These are phyloP conservation scores for Linnemannia hyalina DNA, from an alignment of 192 early-diverging fungal genomes.

Conservation along the genomic window DNA sequence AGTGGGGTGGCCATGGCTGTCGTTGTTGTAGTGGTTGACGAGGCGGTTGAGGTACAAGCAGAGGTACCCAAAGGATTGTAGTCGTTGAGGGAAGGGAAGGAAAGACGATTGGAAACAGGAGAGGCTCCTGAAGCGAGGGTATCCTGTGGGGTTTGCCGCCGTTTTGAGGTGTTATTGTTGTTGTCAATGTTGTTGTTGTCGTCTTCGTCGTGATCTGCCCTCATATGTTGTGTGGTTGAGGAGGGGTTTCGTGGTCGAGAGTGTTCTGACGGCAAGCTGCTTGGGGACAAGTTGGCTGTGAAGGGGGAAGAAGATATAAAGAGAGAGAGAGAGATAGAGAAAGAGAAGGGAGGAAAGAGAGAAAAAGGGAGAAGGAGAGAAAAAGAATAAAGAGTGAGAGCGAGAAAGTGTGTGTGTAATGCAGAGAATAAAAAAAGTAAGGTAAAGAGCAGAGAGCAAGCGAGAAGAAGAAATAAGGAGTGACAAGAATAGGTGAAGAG, in stretches of 20 bases:
- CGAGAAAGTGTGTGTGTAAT: neutral
- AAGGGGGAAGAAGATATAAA: neutral
- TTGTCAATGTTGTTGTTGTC: neutral
- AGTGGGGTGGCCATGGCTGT: slow-evolving; percentile 2
- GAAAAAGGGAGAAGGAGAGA: neutral
- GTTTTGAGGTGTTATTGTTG: slow-evolving; percentile 4
- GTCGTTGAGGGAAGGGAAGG: slow-evolving; percentile 42
- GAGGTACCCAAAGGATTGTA: neutral
- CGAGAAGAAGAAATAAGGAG: neutral
- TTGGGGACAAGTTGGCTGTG: neutral
- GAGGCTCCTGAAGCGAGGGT: neutral
- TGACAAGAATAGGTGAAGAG: slow-evolving; percentile 5
- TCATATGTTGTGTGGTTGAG: neutral
- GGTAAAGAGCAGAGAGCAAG: neutral
- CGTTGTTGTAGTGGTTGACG: neutral
- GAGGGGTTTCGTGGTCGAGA: slow-evolving; percentile 12
- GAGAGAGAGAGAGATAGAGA: neutral
- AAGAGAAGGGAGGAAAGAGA: neutral
- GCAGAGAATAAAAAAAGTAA: neutral
- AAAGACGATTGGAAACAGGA: slow-evolving; percentile 4
- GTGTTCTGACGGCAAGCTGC: neutral
- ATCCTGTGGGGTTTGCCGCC: neutral
- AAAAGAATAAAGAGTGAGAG: neutral
- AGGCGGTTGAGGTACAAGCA: neutral
- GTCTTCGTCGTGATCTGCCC: slow-evolving; percentile 8